Percentiles rank a stretch among this genome's conserved stretches.
Evolutionary conservation across 805 yeast genomes (phyloP).

Genomic region (Candida endomychidarum): DNA sequence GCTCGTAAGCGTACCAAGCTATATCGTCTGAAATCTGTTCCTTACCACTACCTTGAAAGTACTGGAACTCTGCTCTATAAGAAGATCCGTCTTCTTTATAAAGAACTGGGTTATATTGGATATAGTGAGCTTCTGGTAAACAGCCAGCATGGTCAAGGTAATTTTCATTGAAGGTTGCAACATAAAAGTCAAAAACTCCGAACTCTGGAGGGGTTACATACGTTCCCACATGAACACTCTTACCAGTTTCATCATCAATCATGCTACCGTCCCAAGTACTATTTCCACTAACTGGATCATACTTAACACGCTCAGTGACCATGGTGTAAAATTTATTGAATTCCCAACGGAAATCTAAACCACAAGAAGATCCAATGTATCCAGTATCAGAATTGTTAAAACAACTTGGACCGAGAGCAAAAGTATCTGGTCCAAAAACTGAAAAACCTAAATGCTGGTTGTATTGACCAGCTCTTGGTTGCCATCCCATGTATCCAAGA

Average conservation of each 20-base stretch:
- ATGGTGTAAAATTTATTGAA: conserved; percentile 14
- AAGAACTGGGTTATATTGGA: conserved; percentile 10
- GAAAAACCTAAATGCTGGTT: conserved; percentile 14
- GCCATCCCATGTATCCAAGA: conserved; percentile 15
- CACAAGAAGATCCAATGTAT: conserved; percentile 13
- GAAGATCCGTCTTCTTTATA: conserved; percentile 9
- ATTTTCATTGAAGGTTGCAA: conserved; percentile 10
- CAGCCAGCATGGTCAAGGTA: conserved; percentile 6
- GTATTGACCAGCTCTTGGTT: conserved; percentile 11
- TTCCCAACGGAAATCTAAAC: conserved; percentile 12
- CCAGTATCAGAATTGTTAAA: conserved; percentile 15
- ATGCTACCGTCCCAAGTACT: conserved; percentile 15
- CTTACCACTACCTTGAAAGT: too few species aligned
- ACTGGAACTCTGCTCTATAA: too few species aligned
- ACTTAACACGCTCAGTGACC: conserved; percentile 2
- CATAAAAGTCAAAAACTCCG: conserved; percentile 4
- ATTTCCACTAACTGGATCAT: conserved; percentile 1
- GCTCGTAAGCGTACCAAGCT: too few species aligned
- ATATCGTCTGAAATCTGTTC: too few species aligned
- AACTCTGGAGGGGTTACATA: conserved; percentile 12
- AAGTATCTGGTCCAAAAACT: conserved; percentile 14
- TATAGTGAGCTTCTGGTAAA: conserved; percentile 9
- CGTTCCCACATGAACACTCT: conserved; percentile 6
- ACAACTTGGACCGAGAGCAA: conserved; percentile 8
- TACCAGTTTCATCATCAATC: conserved; percentile 13